Conservation (phyloP, 495 filamentous ascomycete species). For the Chaetomium fimeti region DNA sequence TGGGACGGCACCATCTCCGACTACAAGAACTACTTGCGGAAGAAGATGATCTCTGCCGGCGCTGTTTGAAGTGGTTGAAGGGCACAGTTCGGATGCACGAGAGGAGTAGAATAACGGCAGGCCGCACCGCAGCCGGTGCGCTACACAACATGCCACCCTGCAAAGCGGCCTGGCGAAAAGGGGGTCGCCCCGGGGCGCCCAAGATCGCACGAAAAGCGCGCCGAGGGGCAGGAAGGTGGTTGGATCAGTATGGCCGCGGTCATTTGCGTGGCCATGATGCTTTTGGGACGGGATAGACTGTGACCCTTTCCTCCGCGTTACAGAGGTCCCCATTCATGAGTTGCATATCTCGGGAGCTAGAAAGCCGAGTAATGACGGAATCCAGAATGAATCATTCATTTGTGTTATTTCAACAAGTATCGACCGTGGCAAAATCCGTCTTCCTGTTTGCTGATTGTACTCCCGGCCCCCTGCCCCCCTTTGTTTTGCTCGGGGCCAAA, state of each 20-base stretch:
- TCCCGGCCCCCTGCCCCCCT: too few species aligned
- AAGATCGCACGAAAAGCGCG: background rate
- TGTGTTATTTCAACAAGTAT: background rate
- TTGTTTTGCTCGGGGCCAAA: background rate
- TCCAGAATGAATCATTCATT: background rate
- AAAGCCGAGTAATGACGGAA: slow-evolving; percentile 18
- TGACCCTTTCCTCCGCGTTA: slow-evolving; percentile 9
- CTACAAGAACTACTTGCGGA: slow-evolving; percentile 97
- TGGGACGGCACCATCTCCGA: slow-evolving; percentile 89
- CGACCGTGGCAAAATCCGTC: background rate
- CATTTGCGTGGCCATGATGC: slow-evolving; percentile 8
- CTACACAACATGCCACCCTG: background rate
- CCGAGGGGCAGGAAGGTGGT: slow-evolving; percentile 10
- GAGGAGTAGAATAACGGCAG: background rate
- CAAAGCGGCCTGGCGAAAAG: background rate
- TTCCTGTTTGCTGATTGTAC: background rate
- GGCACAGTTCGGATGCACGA: background rate
- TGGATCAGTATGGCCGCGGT: slow-evolving; percentile 16
- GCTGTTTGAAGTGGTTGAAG: slow-evolving; percentile 51
- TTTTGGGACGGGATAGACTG: slow-evolving; percentile 19
- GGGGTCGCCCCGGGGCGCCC: background rate
- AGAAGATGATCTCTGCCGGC: slow-evolving; percentile 82
- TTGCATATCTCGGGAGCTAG: slow-evolving; percentile 10
- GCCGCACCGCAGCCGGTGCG: background rate
- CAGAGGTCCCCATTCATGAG: slow-evolving; percentile 17